Evolutionary conservation across 371 early-diverging fungal species (phyloP).

Genomic region (Saksenaea oblongispora): DNA sequence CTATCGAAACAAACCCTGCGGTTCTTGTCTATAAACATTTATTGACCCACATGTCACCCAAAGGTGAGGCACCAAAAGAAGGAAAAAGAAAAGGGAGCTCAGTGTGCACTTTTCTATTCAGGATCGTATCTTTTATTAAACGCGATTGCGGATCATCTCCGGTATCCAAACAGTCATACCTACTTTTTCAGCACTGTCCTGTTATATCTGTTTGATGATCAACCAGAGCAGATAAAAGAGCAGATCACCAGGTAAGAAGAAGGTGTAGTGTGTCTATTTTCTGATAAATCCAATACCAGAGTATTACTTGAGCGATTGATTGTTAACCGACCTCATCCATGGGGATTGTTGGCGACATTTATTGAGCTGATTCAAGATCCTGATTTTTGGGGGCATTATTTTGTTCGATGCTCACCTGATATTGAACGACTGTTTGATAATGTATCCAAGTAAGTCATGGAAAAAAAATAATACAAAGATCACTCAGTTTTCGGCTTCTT

Average conservation of each 20-base stretch:
- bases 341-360: slow-evolving; percentile 94
- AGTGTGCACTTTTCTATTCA: slow-evolving; percentile 4
- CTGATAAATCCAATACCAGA: slow-evolving; percentile 24
- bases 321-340: slow-evolving; percentile 97
- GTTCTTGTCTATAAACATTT: slow-evolving; percentile 32
- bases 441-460: slow-evolving; percentile 55
- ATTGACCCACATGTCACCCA: slow-evolving; percentile 13
- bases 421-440: slow-evolving; percentile 74
- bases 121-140: slow-evolving; percentile 85
- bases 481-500: no score
- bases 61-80: slow-evolving; percentile 11
- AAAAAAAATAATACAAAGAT: no score
- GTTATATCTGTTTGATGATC: slow-evolving; percentile 73
- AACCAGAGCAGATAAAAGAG: slow-evolving; percentile 76
- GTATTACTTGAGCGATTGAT: slow-evolving; percentile 94
- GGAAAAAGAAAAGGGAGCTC: no score
- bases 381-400: slow-evolving; percentile 84
- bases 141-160: slow-evolving; percentile 92
- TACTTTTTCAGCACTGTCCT: slow-evolving; percentile 83
- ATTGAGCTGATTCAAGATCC: slow-evolving; percentile 94
- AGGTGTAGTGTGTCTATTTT: neutral
- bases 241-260: slow-evolving; percentile 75
- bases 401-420: slow-evolving; percentile 73
- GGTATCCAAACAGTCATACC: slow-evolving; percentile 96
- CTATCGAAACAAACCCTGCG: slow-evolving; percentile 29